Percentiles rank a stretch among this genome's conserved stretches.
Conservation (phyloP, 2,329 filamentous ascomycete species). For the Penicillium expansum region DNA sequence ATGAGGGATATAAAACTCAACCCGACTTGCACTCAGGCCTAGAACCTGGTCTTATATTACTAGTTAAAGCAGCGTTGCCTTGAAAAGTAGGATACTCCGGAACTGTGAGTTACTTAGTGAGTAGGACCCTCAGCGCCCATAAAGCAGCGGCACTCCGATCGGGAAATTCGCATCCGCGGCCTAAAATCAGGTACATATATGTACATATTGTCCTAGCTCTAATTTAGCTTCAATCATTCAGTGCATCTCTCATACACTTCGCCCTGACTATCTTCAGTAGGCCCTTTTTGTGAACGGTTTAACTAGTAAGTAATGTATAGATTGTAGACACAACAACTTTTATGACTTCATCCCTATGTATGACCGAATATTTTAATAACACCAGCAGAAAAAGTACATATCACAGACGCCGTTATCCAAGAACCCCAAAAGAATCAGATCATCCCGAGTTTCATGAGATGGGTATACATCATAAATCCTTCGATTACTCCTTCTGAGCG, state of each 20-base stretch:
- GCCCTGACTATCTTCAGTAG: background rate
- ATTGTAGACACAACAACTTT: constrained; percentile 12
- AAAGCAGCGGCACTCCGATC: no score
- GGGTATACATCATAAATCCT: constrained; percentile 19
- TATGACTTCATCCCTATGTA: constrained; percentile 7
- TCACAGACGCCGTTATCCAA: constrained; percentile 25
- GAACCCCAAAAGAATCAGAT: constrained; percentile 13
- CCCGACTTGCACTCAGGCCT: no score
- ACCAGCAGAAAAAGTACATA: constrained; percentile 21
- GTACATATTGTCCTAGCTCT: no score
- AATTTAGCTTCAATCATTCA: background rate
- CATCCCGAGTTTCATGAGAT: constrained; percentile 24
- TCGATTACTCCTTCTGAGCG: constrained; percentile 23
- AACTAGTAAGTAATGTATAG: background rate
- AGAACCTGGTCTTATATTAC: no score
- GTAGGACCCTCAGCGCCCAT: no score
- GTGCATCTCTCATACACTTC: background rate
- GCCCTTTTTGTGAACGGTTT: background rate
- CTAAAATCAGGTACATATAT: no score
- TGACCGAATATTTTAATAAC: constrained; percentile 24
- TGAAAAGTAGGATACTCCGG: no score
- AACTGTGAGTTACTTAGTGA: no score
- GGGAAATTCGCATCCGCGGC: no score
- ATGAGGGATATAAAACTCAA: no score
- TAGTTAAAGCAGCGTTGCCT: no score